Conservation (phyloP, 805 yeast species). For the Metschnikowia chrysomelidarum region DNA sequence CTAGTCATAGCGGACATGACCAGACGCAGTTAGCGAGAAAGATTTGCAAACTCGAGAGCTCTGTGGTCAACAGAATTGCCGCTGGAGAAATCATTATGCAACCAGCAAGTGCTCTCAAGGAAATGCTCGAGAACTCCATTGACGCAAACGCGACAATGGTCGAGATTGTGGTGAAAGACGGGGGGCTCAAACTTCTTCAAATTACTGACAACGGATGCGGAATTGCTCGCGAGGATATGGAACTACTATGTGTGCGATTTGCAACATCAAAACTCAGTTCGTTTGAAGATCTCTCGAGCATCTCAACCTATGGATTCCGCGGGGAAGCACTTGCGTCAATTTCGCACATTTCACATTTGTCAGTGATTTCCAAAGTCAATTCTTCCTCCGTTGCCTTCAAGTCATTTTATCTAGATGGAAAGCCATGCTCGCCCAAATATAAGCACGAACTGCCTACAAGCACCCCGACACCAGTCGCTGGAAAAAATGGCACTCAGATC, state of each 20-base stretch:
- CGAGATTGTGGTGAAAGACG: constrained; percentile 84
- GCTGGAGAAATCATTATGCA: constrained; percentile 96
- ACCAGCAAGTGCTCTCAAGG: constrained; percentile 93
- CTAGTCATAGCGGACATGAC: too few species aligned
- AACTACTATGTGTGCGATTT: constrained; percentile 83
- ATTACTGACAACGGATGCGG: constrained; percentile 90
- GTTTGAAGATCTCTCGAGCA: constrained; percentile 71
- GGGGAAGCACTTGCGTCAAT: constrained; percentile 97
- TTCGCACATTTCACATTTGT: constrained; percentile 80
- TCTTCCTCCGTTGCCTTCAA: constrained; percentile 68
- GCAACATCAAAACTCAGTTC: constrained; percentile 80
- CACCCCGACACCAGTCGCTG: constrained; percentile 76
- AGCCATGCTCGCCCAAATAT: constrained; percentile 43
- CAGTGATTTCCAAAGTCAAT: constrained; percentile 71
- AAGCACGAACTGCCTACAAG: constrained; percentile 30
- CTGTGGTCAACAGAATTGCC: constrained; percentile 87
- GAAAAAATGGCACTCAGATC: constrained; percentile 82
- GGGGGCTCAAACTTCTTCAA: constrained; percentile 84
- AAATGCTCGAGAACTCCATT: constrained; percentile 85
- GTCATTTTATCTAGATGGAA: constrained; percentile 67
- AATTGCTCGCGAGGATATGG: constrained; percentile 67
- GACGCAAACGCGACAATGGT: constrained; percentile 78
- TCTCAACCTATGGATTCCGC: constrained; percentile 87
- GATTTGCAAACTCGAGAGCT: constrained; percentile 48
- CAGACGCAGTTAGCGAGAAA: constrained; percentile 2